Base-by-base conservation (phyloP, 495 filamentous ascomycete genomes). In the Penicillium bialowiezense region DNA sequence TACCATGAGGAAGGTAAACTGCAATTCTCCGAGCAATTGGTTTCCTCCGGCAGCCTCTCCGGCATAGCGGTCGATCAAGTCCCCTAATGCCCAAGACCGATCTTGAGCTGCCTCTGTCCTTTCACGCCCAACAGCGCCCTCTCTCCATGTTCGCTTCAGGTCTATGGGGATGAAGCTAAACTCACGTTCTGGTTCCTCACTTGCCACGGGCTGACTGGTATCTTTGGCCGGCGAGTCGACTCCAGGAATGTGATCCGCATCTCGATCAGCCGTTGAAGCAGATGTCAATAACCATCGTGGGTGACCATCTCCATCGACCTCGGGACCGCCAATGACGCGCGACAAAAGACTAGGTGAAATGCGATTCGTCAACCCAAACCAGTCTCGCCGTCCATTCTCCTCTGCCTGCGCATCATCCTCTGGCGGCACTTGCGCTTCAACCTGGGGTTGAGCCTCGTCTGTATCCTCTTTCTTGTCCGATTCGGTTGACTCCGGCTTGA, bases 1-100 rank as follows among this genome's bases (percentile, higher is more conserved):
- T 9, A 89, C 84, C 62, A 86, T 88, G 4, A 97, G 57, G 67
- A 93, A 97, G 29, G 82, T 78, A 57, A 95, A 86, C 57, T 97
- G 89, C 34, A 97, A 58, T 59, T 97, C 91, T 33, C 91, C 92
- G n/a, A 95, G 65, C 3, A 97, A 56, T 36, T 88, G 56, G 6
- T 53, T 50, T 49, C 73, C 50, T 13, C 54, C 60, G 7, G 51
- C 33, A 8, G 39, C 45, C 0, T 55, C 49, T 46, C 50, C 47
- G 23, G 60, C 52, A 28, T 64, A 56, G 24, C 55, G 67, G 7
- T 65, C 52, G 13, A 84, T 70, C 9, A 87, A 48, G 23, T 81
- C 70, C 0, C 71, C 73, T 39, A 90, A 56, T n/a, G 81, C 80
- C 86, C 86, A 90, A 23, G 78, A 83, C 6, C 85, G 62, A 67